Evolutionary conservation across 192 early-diverging fungal species (phyloP), one percentile per base, ranked within the genome.

Genomic region (Chytriomyces hyalinus): DNA sequence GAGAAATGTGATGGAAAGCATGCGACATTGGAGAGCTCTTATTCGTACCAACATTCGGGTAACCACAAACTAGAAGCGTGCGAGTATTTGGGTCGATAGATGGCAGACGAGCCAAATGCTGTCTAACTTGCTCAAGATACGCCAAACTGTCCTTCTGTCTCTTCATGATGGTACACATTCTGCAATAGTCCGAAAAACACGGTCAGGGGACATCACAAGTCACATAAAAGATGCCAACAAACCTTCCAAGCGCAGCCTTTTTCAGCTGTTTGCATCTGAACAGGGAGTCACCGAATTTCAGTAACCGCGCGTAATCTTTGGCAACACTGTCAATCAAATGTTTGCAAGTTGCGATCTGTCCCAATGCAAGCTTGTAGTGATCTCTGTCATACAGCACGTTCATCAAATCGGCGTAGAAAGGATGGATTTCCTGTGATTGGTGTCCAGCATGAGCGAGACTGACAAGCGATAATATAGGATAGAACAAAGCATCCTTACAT

Each of bases 311-410:
- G 73, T 98, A 98, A 88, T 99, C 98, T 87, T 97, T 99, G 75
- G 93, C 96, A 61, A 99, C 94, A 62, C 96, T 92, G 77, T 97
- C 95, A 51, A 99, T 97, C 78, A 99, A 85, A 79, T 98, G 96
- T 74, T 92, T 93, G 51, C 97, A 97, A 24, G 95, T 98, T 90
- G 95, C 97, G 84, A 99, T 94, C 84, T 99, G 98, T 48, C 93
- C 95, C 77, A 99, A 89, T 49, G 98, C 98, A 57, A 99, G 91
- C 86, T 99, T 99, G 87, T 99, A 99, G 87, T 99, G 98, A 83
- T 99, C 98, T 85, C 94, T 94, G 89, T 99, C 98, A 87, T 99
- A 99, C 68, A 99, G 91, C 45, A 99, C 97, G 88, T 99, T 99
- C 96, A 99, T 98, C 78, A 99, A 87, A 82, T 99, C 98, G 15